Conservation (phyloP, 1,139 yeast species). For the Pichia sp. region DNA sequence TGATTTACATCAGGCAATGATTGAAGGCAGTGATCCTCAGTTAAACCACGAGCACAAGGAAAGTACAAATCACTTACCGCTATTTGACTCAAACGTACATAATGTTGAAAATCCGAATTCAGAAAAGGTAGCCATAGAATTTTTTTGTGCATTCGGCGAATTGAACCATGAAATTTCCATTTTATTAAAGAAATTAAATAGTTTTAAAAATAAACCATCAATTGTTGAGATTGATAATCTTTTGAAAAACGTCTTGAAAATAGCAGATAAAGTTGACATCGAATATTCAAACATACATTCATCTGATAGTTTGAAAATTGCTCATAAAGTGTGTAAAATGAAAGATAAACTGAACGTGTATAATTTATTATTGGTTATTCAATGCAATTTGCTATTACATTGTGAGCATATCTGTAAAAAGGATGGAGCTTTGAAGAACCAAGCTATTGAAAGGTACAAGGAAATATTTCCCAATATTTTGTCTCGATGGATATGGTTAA, state of each 20-base stretch:
- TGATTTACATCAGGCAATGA: constrained; percentile 36
- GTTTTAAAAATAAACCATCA: constrained; percentile 15
- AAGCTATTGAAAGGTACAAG: not conserved
- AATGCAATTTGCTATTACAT: constrained; percentile 9
- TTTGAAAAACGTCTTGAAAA: constrained; percentile 1
- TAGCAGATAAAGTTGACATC: not conserved
- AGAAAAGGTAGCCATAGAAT: constrained; percentile 18
- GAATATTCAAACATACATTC: too few relatives aligned
- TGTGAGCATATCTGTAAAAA: constrained; percentile 4
- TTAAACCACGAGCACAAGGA: constrained; percentile 27
- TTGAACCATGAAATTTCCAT: constrained; percentile 10
- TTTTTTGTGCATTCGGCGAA: constrained; percentile 16
- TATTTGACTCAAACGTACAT: constrained; percentile 20
- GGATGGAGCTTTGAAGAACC: not conserved
- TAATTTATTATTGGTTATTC: constrained; percentile 4
- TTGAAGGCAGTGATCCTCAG: constrained; percentile 37
- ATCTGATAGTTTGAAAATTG: not conserved
- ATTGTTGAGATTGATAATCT: constrained; percentile 13
- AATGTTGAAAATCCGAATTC: constrained; percentile 14
- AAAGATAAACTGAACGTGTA: constrained; percentile 1
- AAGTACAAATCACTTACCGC: constrained; percentile 24
- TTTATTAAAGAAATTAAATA: constrained; percentile 19
- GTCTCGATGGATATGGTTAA: constrained; percentile 2
- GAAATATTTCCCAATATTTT: constrained; percentile 2
- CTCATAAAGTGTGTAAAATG: not conserved